Base-by-base conservation (phyloP, 1,284 basidiomycete genomes). In the Microbotryum intermedium region DNA sequence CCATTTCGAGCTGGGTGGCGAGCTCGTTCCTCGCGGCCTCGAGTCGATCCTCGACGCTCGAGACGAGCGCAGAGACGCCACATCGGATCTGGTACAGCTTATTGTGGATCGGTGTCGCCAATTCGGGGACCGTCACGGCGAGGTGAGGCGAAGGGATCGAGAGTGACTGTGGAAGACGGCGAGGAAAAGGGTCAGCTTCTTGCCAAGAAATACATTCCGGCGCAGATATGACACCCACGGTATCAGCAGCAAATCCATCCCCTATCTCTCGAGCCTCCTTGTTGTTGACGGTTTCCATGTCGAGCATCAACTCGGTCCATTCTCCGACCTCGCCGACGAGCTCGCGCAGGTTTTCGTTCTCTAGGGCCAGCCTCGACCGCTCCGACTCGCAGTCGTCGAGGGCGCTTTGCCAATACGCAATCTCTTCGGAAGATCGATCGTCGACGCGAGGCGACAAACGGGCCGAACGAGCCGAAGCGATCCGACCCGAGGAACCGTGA, bases 311-410 rank as follows among this genome's bases (percentile, higher is more conserved):
- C 16, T 61, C 65, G 4, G 59, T 26, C 65, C 65, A 67, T 30
- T 67, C 62, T 21, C 49, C 60, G 13, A 67, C 60, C 39, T 67
- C 57, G 26, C 65, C 60, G 5, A 67, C 44, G 20, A 64, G 62
- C 18, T 44, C 42, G 30, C 65, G 34, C 45, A 67, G 21, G 6
- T 49, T 49, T 13, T 18, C 9, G 26, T 56, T 58, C 48, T 67
- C 65, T 7, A 18, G 23, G 21, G 50, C 45, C 10, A 57, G 28
- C 3, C 47, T 25, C 42, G 13, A 4, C 21, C 62, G 48, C 25
- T 42, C 54, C 18, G 23, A 11, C 1, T 60, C 54, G 11, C 47
- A 50, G 16, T 62, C 58, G 8, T 51, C 50, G 13, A 67, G 53
- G 2, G 62, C 44, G 6, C 60, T 21, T 13, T 53, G 44, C 13